phyloP scores from a whole-genome alignment of 208 protist species.

The Giardia muris region DNA sequence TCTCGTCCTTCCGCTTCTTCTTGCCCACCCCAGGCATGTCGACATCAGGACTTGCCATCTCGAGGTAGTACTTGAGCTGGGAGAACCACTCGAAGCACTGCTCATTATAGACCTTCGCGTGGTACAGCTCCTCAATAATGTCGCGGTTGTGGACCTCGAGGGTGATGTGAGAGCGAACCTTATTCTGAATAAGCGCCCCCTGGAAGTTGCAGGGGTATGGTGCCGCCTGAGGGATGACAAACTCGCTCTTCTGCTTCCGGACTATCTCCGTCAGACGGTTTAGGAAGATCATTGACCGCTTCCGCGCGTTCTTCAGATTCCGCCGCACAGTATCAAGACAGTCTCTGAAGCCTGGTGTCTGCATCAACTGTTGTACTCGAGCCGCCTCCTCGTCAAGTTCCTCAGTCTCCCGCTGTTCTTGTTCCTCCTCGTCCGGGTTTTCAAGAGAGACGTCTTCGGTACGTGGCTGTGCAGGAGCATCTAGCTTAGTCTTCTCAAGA shows the following conservation, averaged over 20 bases:
- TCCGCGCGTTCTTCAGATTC: conserved; percentile 19
- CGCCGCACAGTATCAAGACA: conserved; percentile 12
- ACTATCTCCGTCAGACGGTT: conserved; percentile 10
- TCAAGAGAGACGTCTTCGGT: background rate
- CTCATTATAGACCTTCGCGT: conserved; percentile 21
- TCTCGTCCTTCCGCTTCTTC: no score
- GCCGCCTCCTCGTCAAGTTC: background rate
- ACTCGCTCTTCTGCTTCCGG: background rate
- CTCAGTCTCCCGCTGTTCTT: background rate
- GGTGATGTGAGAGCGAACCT: conserved; percentile 56
- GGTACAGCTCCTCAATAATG: conserved; percentile 73
- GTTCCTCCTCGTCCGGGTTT: background rate
- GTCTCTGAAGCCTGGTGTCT: background rate
- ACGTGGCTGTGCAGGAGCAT: background rate
- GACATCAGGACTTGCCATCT: conserved; percentile 46
- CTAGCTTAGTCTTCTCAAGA: conserved; percentile 6
- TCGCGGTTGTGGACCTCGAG: conserved; percentile 91
- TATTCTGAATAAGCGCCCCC: background rate
- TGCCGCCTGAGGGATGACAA: background rate
- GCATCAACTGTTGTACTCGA: background rate
- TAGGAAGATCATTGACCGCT: conserved; percentile 14
- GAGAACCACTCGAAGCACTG: conserved; percentile 80
- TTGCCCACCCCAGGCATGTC: conserved; percentile 34
- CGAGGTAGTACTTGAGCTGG: conserved; percentile 81
- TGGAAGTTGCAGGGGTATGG: background rate